These are phyloP conservation scores for Zygoascus flipseniorum DNA, from an alignment of 805 yeast genomes.

Conservation along the genomic window DNA sequence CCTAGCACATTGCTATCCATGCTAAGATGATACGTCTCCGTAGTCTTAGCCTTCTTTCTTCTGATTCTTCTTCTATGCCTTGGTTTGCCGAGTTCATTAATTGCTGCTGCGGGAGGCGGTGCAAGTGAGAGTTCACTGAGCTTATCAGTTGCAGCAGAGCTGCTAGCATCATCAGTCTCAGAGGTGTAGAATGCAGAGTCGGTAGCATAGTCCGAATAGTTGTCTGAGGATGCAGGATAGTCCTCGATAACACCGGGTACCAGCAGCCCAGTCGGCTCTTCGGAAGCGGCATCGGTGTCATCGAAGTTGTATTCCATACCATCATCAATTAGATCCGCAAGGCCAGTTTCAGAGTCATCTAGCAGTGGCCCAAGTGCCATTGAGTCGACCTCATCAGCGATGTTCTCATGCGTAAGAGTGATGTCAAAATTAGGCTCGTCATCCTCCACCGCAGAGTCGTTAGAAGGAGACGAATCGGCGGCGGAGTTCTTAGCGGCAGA, in stretches of 20 bases:
- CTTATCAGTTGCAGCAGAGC: background rate
- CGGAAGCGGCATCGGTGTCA: background rate
- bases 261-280: background rate
- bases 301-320: background rate
- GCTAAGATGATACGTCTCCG: constrained; percentile 15
- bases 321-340: background rate
- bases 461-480: background rate
- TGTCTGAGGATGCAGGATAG: background rate
- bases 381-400: background rate
- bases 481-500: background rate
- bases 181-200: background rate
- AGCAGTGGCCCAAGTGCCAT: background rate
- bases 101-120: background rate
- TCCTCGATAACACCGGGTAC: background rate
- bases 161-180: background rate
- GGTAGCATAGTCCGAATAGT: background rate
- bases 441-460: background rate
- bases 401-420: background rate
- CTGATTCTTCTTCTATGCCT: background rate
- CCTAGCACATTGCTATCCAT: constrained; percentile 38
- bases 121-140: background rate
- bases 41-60: constrained; percentile 1
- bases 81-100: background rate
- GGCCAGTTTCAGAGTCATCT: background rate
- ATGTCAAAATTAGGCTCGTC: background rate